A percentile compares a stretch with the other conserved stretches of the same genome.
These are phyloP conservation scores for Exophiala bonariae DNA, from an alignment of 2,329 filamentous ascomycete genomes.

Conservation along the genomic window DNA sequence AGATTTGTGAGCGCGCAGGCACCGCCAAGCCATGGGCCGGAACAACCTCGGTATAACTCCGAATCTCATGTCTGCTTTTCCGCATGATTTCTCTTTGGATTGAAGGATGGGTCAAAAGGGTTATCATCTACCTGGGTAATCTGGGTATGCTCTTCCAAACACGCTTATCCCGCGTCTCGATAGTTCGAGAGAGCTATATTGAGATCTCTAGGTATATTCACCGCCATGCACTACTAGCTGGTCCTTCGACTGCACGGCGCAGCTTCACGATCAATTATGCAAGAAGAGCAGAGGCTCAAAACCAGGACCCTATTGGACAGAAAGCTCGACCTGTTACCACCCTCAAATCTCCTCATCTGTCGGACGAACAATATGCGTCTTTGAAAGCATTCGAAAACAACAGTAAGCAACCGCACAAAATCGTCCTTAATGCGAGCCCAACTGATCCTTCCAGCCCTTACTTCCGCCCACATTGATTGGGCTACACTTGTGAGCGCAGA, in stretches of 20 bases:
- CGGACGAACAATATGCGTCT: constrained; percentile 5
- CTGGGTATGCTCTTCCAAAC: constrained; percentile 9
- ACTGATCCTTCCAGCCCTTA: too few relatives aligned
- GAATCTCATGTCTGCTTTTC: too few relatives aligned
- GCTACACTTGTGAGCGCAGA: too few relatives aligned
- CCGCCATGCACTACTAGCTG: too few relatives aligned
- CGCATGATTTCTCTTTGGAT: too few relatives aligned
- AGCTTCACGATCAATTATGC: not conserved
- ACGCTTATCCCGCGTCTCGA: constrained; percentile 22
- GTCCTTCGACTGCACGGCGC: constrained; percentile 5
- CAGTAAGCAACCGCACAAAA: not conserved
- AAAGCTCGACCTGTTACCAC: not conserved
- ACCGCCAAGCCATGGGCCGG: not conserved
- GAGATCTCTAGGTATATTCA: constrained; percentile 40
- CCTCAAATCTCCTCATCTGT: not conserved
- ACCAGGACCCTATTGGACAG: not conserved
- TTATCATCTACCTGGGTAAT: too few relatives aligned
- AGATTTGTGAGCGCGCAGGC: too few relatives aligned
- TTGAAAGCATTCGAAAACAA: constrained; percentile 12
- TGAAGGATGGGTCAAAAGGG: too few relatives aligned
- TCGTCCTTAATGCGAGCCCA: too few relatives aligned
- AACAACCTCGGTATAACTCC: not conserved
- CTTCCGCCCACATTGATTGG: too few relatives aligned
- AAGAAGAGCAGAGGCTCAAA: not conserved
- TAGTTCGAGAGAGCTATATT: constrained; percentile 36